Percentiles rank a stretch among this genome's conserved stretches.
Evolutionary conservation across 352 stramenopile genomes (phyloP).

Genomic region (Chrysophaeum taylorii): DNA sequence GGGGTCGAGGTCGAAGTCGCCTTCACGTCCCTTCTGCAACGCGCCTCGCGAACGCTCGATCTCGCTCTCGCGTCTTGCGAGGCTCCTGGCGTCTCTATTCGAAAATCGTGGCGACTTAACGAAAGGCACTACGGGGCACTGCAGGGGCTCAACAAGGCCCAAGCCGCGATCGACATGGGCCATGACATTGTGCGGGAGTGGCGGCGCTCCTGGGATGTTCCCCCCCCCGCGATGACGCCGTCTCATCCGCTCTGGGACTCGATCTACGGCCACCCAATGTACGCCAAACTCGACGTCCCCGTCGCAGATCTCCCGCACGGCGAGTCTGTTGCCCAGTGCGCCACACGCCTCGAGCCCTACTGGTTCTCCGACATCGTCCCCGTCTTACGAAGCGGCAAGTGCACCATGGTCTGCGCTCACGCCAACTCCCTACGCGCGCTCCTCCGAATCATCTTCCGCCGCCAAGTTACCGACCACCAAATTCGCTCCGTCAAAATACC

Average conservation of each 20-base stretch:
- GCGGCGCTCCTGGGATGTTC: constrained; percentile 30
- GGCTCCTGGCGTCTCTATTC: constrained; percentile 55
- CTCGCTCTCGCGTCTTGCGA: neutral
- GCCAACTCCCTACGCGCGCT: neutral
- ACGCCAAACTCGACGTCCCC: constrained; percentile 21
- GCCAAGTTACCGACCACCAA: neutral
- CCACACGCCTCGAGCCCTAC: neutral
- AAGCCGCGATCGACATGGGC: constrained; percentile 67
- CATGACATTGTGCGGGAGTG: constrained; percentile 75
- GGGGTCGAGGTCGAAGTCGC: constrained; percentile 74
- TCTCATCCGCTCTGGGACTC: neutral
- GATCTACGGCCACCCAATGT: constrained; percentile 18
- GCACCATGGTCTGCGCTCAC: neutral
- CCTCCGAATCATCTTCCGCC: neutral
- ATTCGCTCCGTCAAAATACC: neutral
- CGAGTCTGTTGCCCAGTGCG: constrained; percentile 30
- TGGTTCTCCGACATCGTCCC: neutral
- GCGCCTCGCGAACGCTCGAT: constrained; percentile 58
- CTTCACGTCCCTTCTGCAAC: constrained; percentile 78
- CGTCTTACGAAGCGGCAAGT: neutral
- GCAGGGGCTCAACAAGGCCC: constrained; percentile 77
- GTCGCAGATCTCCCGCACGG: constrained; percentile 9
- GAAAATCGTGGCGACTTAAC: constrained; percentile 76
- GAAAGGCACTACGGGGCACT: constrained; percentile 82
- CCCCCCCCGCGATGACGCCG: constrained; percentile 31